These are phyloP conservation scores for Leonotis leonurus DNA, from an alignment of 257 asterid genomes.

Conservation along the genomic window DNA sequence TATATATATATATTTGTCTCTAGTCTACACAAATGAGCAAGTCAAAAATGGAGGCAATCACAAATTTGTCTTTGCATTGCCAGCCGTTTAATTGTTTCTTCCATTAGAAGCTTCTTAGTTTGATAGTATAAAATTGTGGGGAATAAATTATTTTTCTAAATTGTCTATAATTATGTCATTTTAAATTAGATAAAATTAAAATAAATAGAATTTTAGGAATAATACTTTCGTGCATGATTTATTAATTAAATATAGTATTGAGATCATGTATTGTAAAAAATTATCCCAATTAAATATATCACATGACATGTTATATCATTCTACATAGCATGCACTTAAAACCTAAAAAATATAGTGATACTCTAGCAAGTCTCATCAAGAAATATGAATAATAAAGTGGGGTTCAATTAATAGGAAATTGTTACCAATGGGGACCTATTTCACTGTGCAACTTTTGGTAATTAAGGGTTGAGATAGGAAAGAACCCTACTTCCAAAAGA, in stretches of 20 bases:
- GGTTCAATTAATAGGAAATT: not conserved
- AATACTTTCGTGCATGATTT: no score
- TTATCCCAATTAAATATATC: no score
- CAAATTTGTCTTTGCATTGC: not conserved
- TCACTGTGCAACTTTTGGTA: slow-evolving; percentile 8
- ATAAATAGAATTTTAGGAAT: no score
- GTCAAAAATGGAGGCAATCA: slow-evolving; percentile 30
- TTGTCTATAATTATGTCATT: no score
- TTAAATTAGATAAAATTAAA: no score
- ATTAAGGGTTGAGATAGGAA: slow-evolving; percentile 16
- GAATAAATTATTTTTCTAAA: no score
- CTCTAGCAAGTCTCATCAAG: not conserved
- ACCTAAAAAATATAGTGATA: not conserved
- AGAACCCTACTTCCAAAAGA: slow-evolving; percentile 21
- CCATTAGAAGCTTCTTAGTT: slow-evolving; percentile 8
- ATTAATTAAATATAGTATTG: no score
- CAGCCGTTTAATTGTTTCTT: slow-evolving; percentile 20
- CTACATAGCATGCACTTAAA: no score
- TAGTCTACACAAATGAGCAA: not conserved
- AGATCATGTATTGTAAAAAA: no score
- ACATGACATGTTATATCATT: no score
- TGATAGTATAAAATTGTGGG: no score
- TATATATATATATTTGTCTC: no score
- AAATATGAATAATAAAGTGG: not conserved
- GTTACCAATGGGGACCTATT: not conserved